Conservation (phyloP, 2,329 filamentous ascomycete genomes). For the Penicillium verrucosum region DNA sequence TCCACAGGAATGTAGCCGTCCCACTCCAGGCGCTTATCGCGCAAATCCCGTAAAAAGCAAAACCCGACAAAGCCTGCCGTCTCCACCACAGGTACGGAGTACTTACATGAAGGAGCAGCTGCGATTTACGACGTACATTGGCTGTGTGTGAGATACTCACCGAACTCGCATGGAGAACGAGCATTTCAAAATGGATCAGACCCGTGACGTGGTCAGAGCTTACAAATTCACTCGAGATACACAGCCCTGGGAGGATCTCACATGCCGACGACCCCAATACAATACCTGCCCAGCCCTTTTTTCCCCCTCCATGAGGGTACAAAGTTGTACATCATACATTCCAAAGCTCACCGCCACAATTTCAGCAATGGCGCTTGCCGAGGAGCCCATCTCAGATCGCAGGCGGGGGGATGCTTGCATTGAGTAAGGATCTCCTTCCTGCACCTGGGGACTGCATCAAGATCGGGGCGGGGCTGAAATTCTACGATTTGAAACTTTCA, state of each 20-base stretch:
- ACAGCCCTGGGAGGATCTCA: neutral
- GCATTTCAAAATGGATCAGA: neutral
- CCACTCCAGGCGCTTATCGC: slow-evolving; percentile 8
- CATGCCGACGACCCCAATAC: neutral
- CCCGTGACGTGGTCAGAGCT: neutral
- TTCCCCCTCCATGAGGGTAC: neutral
- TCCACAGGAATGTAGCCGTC: neutral
- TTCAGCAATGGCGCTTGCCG: neutral
- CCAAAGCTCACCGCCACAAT: slow-evolving; percentile 2
- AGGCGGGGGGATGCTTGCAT: neutral
- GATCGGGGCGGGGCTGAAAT: slow-evolving; percentile 1
- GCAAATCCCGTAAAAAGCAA: neutral
- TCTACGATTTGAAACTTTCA: slow-evolving; percentile 1
- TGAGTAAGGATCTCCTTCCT: slow-evolving; percentile 3
- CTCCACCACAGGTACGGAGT: neutral
- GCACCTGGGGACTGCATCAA: neutral
- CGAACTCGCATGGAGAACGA: neutral
- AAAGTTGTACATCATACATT: neutral
- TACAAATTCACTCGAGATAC: neutral
- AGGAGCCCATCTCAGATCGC: neutral
- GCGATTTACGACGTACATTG: neutral
- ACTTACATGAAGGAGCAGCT: neutral
- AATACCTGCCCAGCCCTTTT: neutral
- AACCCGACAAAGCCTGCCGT: neutral
- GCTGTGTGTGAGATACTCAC: neutral